These are phyloP conservation scores for Candida easanensis DNA, from an alignment of 805 yeast genomes.

Conservation along the genomic window DNA sequence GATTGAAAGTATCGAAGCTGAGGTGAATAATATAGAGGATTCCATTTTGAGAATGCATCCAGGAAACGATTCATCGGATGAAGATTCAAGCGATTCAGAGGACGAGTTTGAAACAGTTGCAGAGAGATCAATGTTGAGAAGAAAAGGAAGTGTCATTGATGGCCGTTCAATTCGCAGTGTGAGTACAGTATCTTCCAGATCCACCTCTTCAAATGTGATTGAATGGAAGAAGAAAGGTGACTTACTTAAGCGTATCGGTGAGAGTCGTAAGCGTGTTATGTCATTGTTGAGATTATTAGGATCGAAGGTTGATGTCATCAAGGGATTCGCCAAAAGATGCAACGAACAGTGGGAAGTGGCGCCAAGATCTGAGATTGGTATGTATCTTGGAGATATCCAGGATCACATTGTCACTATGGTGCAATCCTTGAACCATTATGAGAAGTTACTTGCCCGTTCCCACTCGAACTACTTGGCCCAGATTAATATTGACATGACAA, in stretches of 20 bases:
- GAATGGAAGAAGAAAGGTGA: constrained; percentile 94
- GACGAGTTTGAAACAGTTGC: constrained; percentile 35
- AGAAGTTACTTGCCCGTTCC: constrained; percentile 88
- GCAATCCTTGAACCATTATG: constrained; percentile 90
- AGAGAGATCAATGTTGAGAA: constrained; percentile 19
- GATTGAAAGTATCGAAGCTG: constrained; percentile 91
- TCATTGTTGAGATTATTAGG: constrained; percentile 79
- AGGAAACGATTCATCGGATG: constrained; percentile 36
- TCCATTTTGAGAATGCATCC: constrained; percentile 86
- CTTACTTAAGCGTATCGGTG: constrained; percentile 93
- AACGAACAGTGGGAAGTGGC: constrained; percentile 80
- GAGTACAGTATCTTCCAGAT: constrained; percentile 30
- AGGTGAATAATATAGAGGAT: constrained; percentile 92
- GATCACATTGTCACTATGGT: constrained; percentile 98
- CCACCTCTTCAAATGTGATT: constrained; percentile 40
- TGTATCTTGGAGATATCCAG: constrained; percentile 95
- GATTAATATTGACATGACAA: constrained; percentile 96
- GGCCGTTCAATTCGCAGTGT: constrained; percentile 25
- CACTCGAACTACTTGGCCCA: constrained; percentile 96
- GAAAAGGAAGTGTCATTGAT: constrained; percentile 17
- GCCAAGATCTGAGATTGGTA: constrained; percentile 82
- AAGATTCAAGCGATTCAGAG: constrained; percentile 23
- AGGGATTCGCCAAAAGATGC: constrained; percentile 89
- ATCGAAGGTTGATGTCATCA: constrained; percentile 95
- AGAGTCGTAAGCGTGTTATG: constrained; percentile 93